Evolutionary conservation across 1,284 basidiomycete species (phyloP), one percentile per base, ranked within the genome.

Genomic region (Fomitopsis schrenkii): DNA sequence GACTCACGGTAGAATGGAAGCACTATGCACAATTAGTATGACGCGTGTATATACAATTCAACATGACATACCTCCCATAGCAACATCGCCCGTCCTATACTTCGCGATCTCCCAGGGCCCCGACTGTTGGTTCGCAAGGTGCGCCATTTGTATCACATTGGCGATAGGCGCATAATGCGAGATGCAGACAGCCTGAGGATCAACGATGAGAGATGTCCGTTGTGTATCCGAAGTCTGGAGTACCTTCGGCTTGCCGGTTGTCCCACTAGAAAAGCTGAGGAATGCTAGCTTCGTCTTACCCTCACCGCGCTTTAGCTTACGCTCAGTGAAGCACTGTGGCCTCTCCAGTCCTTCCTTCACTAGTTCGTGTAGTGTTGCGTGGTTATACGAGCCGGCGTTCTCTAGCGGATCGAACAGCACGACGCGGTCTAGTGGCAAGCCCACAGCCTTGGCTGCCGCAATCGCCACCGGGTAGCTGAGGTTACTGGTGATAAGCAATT

Each of bases 161-260:
- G 86, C 80, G 57, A 90, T 84, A 1, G 59, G 59, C 12, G 59
- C 58, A 26, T 60, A 60, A 28, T 63, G 62, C 33, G 38, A 57
- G 46, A 55, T 22, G 79, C 22, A 71, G 50, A 60, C 59, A 28
- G 48, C 45, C 46, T 52, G 26, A 17, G 42, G 3, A 36, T 28
- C 22, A 19, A 30, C 40, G 30, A 28, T 26, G 14, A 5, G 14
- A 15, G 1, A 50, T 15, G 30, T 5, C 2, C 41, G 17, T 53
- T 9, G 5, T 10, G 12, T 12, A 5, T 1, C 1, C 9, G 1
- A 19, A 28, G 36, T 55, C 41, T 64, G 12, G 14, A 14, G 12
- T 33, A 90, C 91, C 81, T 94, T 94, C 2, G 93, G 90, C 67
- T 82, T 85, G 9, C 92, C 92, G 64, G 93, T 94, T 1, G 93